Conservation (phyloP, 306 rosid species). For the Neltuma alba region DNA sequence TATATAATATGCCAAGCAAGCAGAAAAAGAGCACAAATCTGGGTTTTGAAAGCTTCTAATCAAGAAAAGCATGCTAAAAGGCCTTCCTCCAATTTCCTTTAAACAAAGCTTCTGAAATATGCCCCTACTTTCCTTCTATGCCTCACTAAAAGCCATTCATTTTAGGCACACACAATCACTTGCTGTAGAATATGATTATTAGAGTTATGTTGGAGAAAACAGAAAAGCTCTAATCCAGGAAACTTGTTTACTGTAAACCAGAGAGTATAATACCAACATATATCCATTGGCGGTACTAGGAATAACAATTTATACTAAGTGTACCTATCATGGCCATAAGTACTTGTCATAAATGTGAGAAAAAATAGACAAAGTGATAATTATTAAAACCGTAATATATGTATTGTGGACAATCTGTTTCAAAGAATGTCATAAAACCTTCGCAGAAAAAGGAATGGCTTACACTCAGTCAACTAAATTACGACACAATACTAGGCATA, state of each 20-base stretch:
- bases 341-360: neutral
- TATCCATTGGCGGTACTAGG: neutral
- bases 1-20: neutral
- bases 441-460: slow-evolving; percentile 4
- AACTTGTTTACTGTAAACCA: neutral
- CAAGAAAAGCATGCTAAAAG: neutral
- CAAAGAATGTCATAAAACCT: slow-evolving; percentile 1
- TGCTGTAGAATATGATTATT: neutral
- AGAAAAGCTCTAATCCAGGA: neutral
- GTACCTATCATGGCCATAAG: neutral
- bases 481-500: slow-evolving; percentile 17
- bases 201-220: neutral
- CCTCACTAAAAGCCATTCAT: neutral
- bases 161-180: neutral
- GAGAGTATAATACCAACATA: neutral
- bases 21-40: neutral
- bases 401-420: slow-evolving; percentile 7
- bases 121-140: neutral
- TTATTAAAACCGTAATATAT: slow-evolving; percentile 2
- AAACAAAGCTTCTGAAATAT: neutral
- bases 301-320: neutral
- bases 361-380: slow-evolving; percentile 6
- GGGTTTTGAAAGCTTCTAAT: neutral
- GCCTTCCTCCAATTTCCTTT: neutral
- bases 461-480: slow-evolving; percentile 10